A percentile compares a stretch with the other conserved stretches of the same genome.
Evolutionary conservation across 768 basidiomycete genomes (phyloP).

Genomic region (Pholiota conissans): DNA sequence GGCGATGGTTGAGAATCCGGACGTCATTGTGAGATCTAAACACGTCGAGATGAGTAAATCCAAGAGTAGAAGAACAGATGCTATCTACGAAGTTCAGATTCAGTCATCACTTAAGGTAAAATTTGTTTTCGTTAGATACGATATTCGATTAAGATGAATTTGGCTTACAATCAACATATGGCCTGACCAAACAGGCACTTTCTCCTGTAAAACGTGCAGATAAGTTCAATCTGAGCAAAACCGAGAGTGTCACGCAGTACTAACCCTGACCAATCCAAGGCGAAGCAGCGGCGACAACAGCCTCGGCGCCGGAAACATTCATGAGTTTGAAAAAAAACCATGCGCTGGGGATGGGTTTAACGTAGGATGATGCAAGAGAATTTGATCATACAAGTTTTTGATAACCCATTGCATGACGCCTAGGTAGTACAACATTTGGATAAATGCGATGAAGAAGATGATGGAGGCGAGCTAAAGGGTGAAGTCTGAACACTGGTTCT

Average conservation of each 20-base stretch:
- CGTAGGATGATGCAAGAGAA: background rate
- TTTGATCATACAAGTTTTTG: conserved; percentile 63
- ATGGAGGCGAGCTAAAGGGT: conserved; percentile 61
- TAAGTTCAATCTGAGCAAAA: background rate
- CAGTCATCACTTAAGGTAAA: conserved; percentile 62
- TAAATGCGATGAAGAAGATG: conserved; percentile 93
- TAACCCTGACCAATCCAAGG: conserved; percentile 90
- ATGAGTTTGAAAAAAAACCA: conserved; percentile 94
- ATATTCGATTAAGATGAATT: background rate
- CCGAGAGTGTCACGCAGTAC: too few species aligned
- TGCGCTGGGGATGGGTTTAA: conserved; percentile 47
- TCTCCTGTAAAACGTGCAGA: conserved; percentile 41
- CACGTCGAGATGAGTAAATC: background rate
- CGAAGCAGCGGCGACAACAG: conserved; percentile 88
- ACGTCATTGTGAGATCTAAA: conserved; percentile 79
- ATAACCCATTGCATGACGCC: conserved; percentile 96
- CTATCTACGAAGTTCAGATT: conserved; percentile 68
- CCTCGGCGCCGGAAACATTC: conserved; percentile 93
- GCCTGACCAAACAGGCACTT: conserved; percentile 81
- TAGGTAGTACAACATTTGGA: conserved; percentile 89
- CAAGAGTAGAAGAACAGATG: background rate
- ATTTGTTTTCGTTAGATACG: background rate
- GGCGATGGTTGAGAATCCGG: conserved; percentile 91
- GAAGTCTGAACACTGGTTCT: conserved; percentile 6
- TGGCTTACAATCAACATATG: conserved; percentile 66